Conservation (phyloP, 2,329 filamentous ascomycete genomes). For the Colletotrichum cereale region DNA sequence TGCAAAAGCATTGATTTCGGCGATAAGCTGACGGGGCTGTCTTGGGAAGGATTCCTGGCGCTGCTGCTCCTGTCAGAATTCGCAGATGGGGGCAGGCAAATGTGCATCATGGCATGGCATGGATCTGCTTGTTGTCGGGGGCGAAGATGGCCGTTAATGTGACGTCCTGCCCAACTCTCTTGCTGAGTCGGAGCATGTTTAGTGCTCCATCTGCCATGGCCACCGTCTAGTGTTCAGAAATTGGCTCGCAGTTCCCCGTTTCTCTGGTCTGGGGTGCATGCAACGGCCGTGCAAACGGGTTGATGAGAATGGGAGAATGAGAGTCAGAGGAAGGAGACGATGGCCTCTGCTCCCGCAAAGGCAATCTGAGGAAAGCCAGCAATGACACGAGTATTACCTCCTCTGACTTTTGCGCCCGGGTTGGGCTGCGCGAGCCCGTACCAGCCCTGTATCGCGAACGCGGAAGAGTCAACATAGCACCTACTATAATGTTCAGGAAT, state of each 20-base stretch:
- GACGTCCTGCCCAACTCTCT: constrained; percentile 6
- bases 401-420: background rate
- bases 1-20: constrained; percentile 36
- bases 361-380: constrained; percentile 11
- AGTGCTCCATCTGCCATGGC: background rate
- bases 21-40: constrained; percentile 31
- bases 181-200: constrained; percentile 18
- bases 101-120: constrained; percentile 26
- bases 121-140: constrained; percentile 26
- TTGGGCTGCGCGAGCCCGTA: background rate
- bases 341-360: background rate
- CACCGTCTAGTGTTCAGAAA: background rate
- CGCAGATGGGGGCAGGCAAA: constrained; percentile 15
- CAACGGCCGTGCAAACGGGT: constrained; percentile 14
- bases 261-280: constrained; percentile 13
- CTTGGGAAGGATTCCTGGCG: constrained; percentile 28
- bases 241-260: background rate
- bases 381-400: constrained; percentile 22
- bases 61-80: background rate
- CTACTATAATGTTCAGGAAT: background rate
- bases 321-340: constrained; percentile 1
- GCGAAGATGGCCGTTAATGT: constrained; percentile 8
- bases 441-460: background rate
- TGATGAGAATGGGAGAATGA: background rate
- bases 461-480: too few species aligned